Conservation (phyloP, 306 rosid species). For the Pyrus communis region DNA sequence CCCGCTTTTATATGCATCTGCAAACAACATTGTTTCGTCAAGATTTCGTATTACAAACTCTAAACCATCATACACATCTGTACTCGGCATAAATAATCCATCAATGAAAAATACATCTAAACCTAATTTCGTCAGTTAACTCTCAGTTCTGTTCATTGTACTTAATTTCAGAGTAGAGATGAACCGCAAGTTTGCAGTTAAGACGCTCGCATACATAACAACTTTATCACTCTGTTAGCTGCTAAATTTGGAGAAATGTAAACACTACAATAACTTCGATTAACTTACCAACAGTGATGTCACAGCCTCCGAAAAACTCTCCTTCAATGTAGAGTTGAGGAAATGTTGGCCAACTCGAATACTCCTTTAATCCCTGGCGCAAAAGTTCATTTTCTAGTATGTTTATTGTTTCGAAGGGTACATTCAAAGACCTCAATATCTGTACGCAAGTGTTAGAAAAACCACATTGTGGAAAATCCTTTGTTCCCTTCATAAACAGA, state of each 20-base stretch:
- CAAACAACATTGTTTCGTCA: neutral
- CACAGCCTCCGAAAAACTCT: conserved; percentile 98
- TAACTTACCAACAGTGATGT: conserved; percentile 86
- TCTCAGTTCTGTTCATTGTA: neutral
- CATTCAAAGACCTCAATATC: conserved; percentile 71
- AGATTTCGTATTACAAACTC: neutral
- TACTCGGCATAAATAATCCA: too few relatives aligned
- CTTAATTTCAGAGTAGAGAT: neutral
- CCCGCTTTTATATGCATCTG: conserved; percentile 86
- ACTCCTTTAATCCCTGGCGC: conserved; percentile 84
- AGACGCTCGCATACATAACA: neutral
- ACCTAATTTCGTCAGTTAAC: neutral
- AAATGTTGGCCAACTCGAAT: conserved; percentile 91
- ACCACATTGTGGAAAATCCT: conserved; percentile 95
- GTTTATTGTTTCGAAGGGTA: conserved; percentile 63
- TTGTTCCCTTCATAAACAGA: conserved; percentile 88
- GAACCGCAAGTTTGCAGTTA: neutral
- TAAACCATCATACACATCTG: neutral
- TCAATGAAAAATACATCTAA: neutral
- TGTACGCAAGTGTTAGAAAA: conserved; percentile 92
- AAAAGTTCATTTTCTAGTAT: conserved; percentile 73
- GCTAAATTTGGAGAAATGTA: neutral
- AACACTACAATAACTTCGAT: neutral
- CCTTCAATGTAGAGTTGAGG: conserved; percentile 96
- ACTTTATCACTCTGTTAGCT: neutral